Evolutionary conservation across 371 early-diverging fungal genomes (phyloP).

Genomic region (Chytridiales sp.): DNA sequence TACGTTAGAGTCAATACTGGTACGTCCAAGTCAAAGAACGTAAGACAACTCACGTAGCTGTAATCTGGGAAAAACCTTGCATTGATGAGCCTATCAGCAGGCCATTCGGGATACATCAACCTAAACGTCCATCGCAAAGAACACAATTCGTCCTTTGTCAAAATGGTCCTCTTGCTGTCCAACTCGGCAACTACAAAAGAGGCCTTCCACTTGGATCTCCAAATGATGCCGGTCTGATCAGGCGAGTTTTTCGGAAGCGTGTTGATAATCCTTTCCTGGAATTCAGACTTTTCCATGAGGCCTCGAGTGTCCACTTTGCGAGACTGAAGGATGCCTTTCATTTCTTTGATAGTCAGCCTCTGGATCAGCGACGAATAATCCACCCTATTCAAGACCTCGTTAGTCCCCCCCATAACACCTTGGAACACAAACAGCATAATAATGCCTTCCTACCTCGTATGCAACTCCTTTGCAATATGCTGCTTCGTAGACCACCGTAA

Average conservation of each 20-base stretch:
- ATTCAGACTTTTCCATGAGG: conserved; percentile 20
- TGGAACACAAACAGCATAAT: no score
- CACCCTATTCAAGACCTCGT: no score
- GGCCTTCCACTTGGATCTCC: conserved; percentile 33
- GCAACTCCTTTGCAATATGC: conserved; percentile 16
- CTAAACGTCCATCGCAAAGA: conserved; percentile 14
- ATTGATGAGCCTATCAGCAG: no score
- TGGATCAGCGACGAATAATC: conserved; percentile 18
- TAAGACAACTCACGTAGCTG: no score
- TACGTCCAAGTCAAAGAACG: no score
- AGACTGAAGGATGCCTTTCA: conserved; percentile 18
- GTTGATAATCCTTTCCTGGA: conserved; percentile 2
- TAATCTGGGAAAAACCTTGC: no score
- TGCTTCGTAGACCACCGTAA: conserved; percentile 22
- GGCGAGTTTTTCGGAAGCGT: conserved; percentile 18
- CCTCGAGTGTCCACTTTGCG: conserved; percentile 22
- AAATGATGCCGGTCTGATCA: not conserved
- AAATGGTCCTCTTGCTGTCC: conserved; percentile 25
- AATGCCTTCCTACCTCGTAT: no score
- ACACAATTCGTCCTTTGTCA: conserved; percentile 33
- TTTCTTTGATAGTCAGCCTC: conserved; percentile 24
- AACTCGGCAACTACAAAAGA: conserved; percentile 26
- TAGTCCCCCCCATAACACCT: no score
- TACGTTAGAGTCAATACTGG: no score
- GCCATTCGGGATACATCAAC: conserved; percentile 24